A percentile compares a stretch with the other conserved stretches of the same genome.
Conservation (phyloP, 768 basidiomycete species). For the Boletus rubroflammeus region DNA sequence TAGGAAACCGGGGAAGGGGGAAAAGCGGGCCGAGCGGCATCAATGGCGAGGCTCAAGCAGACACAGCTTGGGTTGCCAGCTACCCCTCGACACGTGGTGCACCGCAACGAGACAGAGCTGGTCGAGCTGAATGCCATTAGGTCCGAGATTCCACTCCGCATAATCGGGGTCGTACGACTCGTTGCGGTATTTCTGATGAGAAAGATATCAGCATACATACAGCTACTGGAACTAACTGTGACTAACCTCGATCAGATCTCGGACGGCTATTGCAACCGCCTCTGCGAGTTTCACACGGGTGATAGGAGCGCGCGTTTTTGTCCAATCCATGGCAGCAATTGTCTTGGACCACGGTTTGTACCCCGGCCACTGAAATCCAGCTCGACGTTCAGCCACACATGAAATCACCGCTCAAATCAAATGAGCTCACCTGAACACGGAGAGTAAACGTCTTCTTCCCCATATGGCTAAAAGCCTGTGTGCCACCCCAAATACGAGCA, state of each 20-base stretch:
- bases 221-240: neutral
- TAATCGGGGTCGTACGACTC: constrained; percentile 7
- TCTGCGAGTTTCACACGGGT: constrained; percentile 71
- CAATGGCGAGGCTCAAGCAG: constrained; percentile 31
- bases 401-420: neutral
- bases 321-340: constrained; percentile 74
- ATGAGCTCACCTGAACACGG: constrained; percentile 56
- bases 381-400: neutral
- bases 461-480: constrained; percentile 55
- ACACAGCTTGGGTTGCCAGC: constrained; percentile 74
- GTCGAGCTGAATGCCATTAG: constrained; percentile 21
- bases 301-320: constrained; percentile 68
- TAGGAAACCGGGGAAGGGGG: neutral
- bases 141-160: constrained; percentile 24
- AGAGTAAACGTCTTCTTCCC: constrained; percentile 75
- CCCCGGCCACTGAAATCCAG: constrained; percentile 63
- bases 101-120: constrained; percentile 59
- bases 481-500: constrained; percentile 48
- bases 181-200: constrained; percentile 13
- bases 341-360: constrained; percentile 72
- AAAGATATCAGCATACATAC: constrained; percentile 7
- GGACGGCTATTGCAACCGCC: constrained; percentile 67
- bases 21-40: neutral
- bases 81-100: constrained; percentile 75
- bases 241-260: constrained; percentile 58